Evolutionary conservation across 345 rosid genomes (phyloP), one percentile per base, ranked within the genome.

Genomic region (Orychophragmus violaceus): DNA sequence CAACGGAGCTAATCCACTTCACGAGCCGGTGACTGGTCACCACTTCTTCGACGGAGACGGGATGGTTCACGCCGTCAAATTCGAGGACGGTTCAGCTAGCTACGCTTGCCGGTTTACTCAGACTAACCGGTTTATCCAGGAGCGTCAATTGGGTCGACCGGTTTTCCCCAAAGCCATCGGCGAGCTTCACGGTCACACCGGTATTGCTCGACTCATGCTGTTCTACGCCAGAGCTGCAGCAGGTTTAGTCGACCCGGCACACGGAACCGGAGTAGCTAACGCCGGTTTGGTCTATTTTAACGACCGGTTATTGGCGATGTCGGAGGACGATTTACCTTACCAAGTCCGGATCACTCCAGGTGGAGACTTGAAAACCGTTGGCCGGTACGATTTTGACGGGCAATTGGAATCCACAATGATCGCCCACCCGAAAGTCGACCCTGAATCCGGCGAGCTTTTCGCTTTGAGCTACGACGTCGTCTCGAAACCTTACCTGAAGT

Each of bases 1-100:
- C 6, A 90, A 90, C 82, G 97, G 97, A 18, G 95, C 97, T 6
- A 90, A 88, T 63, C 97, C 97, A 2, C 91, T 86, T 54, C 87
- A 86, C 68, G 86, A 84, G 44, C 97, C 95, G 1, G 84, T 86
- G 11, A 82, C 93, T 3, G 95, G 97, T 12, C 97, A 90, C 77
- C 97, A 90, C 77, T 79, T 90, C 59, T 90, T 90, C 41, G 97
- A 88, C 46, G 97, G 97, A 3, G 95, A 90, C 52, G 95, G 97
- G 16, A 90, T 90, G 97, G 84, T 90, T 55, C 97, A 90, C 61
- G 85, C 91, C n/a, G 87, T 90, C 8, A 70, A 66, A 9, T 82
- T 90, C 45, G 57, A 81, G 0, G 25, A 81, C 18, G 90, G 87
- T 19, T 75, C 90, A 0, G 87, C 81, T 17, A 86, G 91, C 78